Conservation (phyloP, 2,329 filamentous ascomycete genomes). For the Penicillium sp. region DNA sequence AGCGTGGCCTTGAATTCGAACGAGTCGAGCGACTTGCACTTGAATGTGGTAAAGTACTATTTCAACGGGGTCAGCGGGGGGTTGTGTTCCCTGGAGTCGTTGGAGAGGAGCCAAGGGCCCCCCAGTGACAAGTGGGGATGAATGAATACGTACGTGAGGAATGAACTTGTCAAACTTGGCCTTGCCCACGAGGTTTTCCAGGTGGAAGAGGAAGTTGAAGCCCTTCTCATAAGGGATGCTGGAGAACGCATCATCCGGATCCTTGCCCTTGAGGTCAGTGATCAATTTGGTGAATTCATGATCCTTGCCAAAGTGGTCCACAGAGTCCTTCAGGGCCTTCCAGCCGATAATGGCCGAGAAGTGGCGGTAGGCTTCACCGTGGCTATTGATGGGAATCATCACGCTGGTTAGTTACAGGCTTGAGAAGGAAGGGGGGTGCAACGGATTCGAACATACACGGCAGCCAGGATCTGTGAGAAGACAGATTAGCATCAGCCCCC, state of each 20-base stretch:
- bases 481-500: background rate
- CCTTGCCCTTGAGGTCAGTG: conserved; percentile 77
- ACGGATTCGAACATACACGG: conserved; percentile 26
- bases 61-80: background rate
- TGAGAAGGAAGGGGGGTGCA: background rate
- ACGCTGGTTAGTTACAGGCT: conserved; percentile 5
- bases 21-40: conserved; percentile 80
- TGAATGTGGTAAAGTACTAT: conserved; percentile 77
- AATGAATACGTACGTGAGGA: conserved; percentile 52
- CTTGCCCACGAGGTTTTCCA: conserved; percentile 78
- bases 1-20: conserved; percentile 91
- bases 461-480: conserved; percentile 33
- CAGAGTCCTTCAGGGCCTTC: conserved; percentile 77
- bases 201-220: conserved; percentile 85
- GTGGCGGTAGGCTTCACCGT: conserved; percentile 79
- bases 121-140: background rate
- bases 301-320: conserved; percentile 70
- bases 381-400: conserved; percentile 41
- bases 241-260: conserved; percentile 94
- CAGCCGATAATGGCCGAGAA: conserved; percentile 96
- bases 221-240: conserved; percentile 93
- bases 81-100: too few relatives aligned
- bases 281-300: conserved; percentile 93
- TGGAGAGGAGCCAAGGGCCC: too few relatives aligned
- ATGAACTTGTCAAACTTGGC: conserved; percentile 94